phyloP scores from a whole-genome alignment of 176 grass and related monocot genomes.

The Triticum timopheevii region DNA sequence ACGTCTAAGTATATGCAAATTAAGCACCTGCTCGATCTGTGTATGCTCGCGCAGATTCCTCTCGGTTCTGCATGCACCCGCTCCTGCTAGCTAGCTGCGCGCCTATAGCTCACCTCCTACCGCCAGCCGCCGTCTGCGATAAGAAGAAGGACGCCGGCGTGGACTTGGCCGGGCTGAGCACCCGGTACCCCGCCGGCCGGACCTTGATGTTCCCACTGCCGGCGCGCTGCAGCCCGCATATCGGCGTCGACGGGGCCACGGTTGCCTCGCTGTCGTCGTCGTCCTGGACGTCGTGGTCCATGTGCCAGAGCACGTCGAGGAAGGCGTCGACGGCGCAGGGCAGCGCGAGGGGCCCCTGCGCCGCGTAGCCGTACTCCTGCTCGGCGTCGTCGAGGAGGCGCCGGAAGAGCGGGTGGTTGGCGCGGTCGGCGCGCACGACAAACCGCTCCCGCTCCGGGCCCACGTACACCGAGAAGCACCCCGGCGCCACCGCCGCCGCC shows the following conservation, averaged over 20 bases:
- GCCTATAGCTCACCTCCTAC: neutral
- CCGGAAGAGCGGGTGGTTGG: conserved; percentile 71
- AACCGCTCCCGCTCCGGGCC: conserved; percentile 64
- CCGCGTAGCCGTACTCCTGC: conserved; percentile 58
- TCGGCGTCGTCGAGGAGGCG: conserved; percentile 80
- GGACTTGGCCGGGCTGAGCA: conserved; percentile 5
- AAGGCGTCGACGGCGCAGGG: conserved; percentile 71
- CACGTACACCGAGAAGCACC: conserved; percentile 82
- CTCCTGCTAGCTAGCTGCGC: no score
- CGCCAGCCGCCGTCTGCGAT: neutral
- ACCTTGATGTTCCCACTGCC: neutral
- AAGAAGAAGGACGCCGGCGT: neutral
- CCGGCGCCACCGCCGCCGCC: conserved; percentile 24
- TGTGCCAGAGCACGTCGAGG: conserved; percentile 57
- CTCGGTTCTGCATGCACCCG: neutral
- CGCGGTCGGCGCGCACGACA: conserved; percentile 51
- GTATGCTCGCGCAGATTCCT: neutral
- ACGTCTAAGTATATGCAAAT: no score
- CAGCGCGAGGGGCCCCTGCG: conserved; percentile 66
- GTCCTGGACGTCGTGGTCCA: conserved; percentile 31
- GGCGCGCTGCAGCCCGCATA: neutral
- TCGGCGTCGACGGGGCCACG: neutral
- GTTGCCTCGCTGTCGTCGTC: neutral
- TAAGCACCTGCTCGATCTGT: neutral
- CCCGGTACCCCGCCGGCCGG: neutral